Percentiles rank a stretch among this genome's conserved stretches.
Conservation (phyloP, 176 grass and related monocot species). For the Saccharum spontaneum region DNA sequence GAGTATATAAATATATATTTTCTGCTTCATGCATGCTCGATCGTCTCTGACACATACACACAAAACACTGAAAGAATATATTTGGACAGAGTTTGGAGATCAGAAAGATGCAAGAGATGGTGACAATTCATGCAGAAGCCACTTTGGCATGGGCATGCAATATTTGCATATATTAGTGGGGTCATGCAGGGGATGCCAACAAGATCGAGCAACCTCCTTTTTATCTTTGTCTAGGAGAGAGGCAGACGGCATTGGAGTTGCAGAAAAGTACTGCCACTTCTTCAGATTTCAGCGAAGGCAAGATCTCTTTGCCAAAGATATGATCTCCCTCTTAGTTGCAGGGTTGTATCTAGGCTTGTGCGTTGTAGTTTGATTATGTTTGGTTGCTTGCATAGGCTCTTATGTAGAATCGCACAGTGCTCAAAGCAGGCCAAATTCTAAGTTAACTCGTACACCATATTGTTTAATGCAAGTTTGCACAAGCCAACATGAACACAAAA, state of each 20-base stretch:
- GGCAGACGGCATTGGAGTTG: constrained; percentile 11
- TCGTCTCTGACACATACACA: neutral
- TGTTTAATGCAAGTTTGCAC: no score
- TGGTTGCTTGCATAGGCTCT: no score
- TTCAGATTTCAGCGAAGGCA: constrained; percentile 7
- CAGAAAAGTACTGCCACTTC: constrained; percentile 18
- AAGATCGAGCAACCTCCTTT: constrained; percentile 29
- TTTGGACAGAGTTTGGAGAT: constrained; percentile 14
- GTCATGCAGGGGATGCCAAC: constrained; percentile 21
- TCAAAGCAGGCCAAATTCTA: no score
- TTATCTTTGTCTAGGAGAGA: constrained; percentile 16
- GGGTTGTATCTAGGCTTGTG: no score
- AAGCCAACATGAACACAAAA: no score
- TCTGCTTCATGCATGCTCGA: neutral
- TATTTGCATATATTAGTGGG: constrained; percentile 31
- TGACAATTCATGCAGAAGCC: constrained; percentile 47
- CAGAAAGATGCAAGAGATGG: constrained; percentile 36
- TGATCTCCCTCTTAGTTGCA: neutral
- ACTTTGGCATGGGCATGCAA: constrained; percentile 32
- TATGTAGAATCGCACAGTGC: no score
- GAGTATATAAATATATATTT: neutral
- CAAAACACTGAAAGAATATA: neutral
- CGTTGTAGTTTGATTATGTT: no score
- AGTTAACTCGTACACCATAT: no score
- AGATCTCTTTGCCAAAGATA: constrained; percentile 24